Evolutionary conservation across 768 basidiomycete genomes (phyloP).

Genomic region (Chalciporus sphaerocephalus): DNA sequence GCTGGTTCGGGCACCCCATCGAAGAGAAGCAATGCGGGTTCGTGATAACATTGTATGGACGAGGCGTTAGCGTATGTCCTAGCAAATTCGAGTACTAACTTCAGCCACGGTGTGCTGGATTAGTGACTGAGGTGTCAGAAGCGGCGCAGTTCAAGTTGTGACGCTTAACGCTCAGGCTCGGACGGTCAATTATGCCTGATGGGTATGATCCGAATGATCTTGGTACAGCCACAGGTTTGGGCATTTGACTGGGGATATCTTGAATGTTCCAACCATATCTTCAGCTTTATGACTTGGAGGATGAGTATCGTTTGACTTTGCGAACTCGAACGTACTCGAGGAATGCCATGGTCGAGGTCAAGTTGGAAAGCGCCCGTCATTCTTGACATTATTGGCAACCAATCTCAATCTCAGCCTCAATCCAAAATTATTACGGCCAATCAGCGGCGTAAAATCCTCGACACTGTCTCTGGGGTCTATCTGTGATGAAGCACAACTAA

Average conservation of each 20-base stretch:
- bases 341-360: neutral
- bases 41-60: slow-evolving; percentile 24
- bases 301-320: no score
- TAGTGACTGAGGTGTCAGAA: neutral
- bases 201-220: slow-evolving; percentile 2
- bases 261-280: neutral
- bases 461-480: slow-evolving; percentile 19
- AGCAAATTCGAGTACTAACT: neutral
- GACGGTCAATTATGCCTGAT: no score
- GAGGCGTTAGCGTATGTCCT: neutral
- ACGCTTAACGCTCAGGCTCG: neutral
- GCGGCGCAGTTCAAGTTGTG: neutral
- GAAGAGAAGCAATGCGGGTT: slow-evolving; percentile 9
- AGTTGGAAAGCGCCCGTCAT: neutral
- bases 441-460: slow-evolving; percentile 5
- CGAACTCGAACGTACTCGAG: neutral
- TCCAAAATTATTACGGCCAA: neutral
- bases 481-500: slow-evolving; percentile 20
- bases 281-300: no score
- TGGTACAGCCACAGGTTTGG: slow-evolving; percentile 20
- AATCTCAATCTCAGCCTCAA: neutral
- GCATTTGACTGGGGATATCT: neutral
- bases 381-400: neutral
- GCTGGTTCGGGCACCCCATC: slow-evolving; percentile 15
- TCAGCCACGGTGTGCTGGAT: neutral